These are phyloP conservation scores for Viola pubescens DNA, from an alignment of 441 rosid species.

Conservation along the genomic window DNA sequence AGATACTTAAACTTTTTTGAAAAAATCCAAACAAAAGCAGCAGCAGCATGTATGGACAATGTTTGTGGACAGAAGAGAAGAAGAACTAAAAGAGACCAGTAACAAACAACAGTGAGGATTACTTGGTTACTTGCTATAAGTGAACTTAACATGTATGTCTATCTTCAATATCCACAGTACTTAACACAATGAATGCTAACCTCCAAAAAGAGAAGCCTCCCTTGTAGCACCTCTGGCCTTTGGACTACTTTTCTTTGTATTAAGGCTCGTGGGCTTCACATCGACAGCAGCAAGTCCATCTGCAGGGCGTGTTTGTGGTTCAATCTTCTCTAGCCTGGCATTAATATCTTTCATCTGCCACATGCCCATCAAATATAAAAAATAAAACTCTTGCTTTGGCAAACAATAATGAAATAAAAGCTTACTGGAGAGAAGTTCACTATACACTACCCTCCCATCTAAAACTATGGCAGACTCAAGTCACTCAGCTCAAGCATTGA, in stretches of 20 bases:
- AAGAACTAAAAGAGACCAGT: not conserved
- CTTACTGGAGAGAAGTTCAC: conserved; percentile 6
- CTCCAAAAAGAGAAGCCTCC: conserved; percentile 81
- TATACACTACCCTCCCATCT: conserved; percentile 2
- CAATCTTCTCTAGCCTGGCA: conserved; percentile 88
- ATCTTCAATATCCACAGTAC: not conserved
- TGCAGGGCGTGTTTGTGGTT: conserved; percentile 59
- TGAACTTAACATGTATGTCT: not conserved
- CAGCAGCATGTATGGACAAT: too few species aligned
- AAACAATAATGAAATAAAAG: conserved; percentile 4
- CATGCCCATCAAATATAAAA: conserved; percentile 3
- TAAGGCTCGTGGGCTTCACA: conserved; percentile 46
- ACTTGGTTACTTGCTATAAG: too few species aligned
- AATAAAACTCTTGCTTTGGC: conserved; percentile 9
- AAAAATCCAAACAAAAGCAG: too few species aligned
- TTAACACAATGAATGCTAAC: conserved; percentile 35
- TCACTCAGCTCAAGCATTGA: not conserved
- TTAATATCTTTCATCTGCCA: conserved; percentile 91
- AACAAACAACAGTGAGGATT: not conserved
- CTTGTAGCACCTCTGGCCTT: conserved; percentile 66
- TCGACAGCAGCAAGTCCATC: conserved; percentile 51
- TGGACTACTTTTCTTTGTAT: conserved; percentile 82
- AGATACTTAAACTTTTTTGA: too few species aligned
- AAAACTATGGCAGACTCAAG: conserved; percentile 3
- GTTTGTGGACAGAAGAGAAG: not conserved